phyloP scores from a whole-genome alignment of 1,284 basidiomycete species.

The Prillingera fragicola region DNA sequence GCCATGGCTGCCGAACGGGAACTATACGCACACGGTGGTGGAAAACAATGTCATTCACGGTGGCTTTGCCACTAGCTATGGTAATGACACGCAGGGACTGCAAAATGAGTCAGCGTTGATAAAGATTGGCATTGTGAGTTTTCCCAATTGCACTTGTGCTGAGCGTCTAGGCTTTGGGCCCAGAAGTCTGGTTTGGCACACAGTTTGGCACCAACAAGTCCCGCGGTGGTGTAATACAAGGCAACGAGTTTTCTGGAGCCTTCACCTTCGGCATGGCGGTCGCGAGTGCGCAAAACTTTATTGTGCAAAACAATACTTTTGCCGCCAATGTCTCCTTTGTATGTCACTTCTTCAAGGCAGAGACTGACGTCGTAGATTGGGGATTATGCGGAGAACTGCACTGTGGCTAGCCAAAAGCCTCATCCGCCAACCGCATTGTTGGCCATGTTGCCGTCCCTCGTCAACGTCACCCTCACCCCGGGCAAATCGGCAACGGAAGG shows the following conservation, averaged over 20 bases:
- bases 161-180: too few species aligned
- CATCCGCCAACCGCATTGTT: slow-evolving; percentile 29
- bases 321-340: slow-evolving; percentile 65
- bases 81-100: slow-evolving; percentile 26
- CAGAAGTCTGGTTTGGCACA: slow-evolving; percentile 66
- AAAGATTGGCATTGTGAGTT: slow-evolving; percentile 46
- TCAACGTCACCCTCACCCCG: slow-evolving; percentile 25
- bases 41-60: slow-evolving; percentile 60
- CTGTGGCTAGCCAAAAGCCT: slow-evolving; percentile 50
- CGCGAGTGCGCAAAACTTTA: slow-evolving; percentile 61
- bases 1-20: slow-evolving; percentile 59
- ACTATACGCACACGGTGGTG: slow-evolving; percentile 65
- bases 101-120: slow-evolving; percentile 34
- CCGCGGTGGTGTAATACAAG: slow-evolving; percentile 56
- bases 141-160: too few species aligned
- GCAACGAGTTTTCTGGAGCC: slow-evolving; percentile 66
- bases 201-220: slow-evolving; percentile 59
- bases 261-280: slow-evolving; percentile 52
- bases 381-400: slow-evolving; percentile 64
- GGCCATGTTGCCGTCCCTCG: slow-evolving; percentile 17
- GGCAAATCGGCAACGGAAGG: slow-evolving; percentile 10
- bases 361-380: slow-evolving; percentile 54
- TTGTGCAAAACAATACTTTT: slow-evolving; percentile 60
- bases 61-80: slow-evolving; percentile 13
- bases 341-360: too few species aligned